Base-by-base conservation (phyloP, 2,329 filamentous ascomycete species). In the Fusarium graminum region DNA sequence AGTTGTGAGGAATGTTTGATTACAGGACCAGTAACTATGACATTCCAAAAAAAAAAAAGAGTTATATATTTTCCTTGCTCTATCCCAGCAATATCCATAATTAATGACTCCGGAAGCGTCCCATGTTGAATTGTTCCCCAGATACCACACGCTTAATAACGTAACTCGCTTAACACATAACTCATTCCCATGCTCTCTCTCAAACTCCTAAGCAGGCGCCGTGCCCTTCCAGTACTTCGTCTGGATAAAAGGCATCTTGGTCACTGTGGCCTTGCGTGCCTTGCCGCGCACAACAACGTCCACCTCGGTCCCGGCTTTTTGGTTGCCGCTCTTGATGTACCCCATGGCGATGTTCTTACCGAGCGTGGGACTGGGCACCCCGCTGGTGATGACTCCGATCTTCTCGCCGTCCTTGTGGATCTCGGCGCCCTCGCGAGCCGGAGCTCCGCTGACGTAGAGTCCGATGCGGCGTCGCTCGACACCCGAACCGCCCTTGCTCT, bases 311-410 rank as follows among this genome's bases (percentile, higher is more conserved):
- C 93, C 93, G 30, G 86, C 84, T 85, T 96, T 96, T 78, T 97
- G 92, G 76, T 90, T 80, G 0, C 92, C 92, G 65, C 92, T 88
- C 79, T 88, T 88, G 74, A 97, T 84, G 75, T 97, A 97, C 0
- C 90, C 95, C 95, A 99, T 99, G 56, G 94, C 93, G 65, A 99
- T 94, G 78, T 98, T 97, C 82, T 91, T 91, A 67, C 90, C 89
- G 45, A 97, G 81, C 0, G 90, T 92, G 4, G 95, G 95, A 75
- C 91, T 94, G 1, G 95, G 95, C 68, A 93, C 92, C 16, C 95
- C 95, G 70, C 92, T 97, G 7, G 95, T 99, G 64, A 99, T 84
- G 34, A 83, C 85, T 14, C 95, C 95, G 54, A 98, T 85, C 70
- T 87, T 86, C 70, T 90, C 80, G 30, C 87, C 88, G 7, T 87